Evolutionary conservation across 441 rosid genomes (phyloP).

Genomic region (Syzygium malaccense): DNA sequence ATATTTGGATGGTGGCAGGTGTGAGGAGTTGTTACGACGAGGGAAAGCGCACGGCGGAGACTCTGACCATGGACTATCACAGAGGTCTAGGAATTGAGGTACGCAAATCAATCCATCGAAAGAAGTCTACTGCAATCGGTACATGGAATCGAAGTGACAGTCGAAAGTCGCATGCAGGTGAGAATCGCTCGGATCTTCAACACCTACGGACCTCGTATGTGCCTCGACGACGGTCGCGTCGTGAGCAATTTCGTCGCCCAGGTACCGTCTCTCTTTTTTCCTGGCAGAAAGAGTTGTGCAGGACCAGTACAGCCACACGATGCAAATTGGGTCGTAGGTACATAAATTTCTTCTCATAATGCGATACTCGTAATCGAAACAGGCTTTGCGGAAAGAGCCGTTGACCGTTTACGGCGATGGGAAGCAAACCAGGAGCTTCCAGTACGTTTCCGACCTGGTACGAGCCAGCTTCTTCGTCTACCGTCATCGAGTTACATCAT

Average conservation of each 20-base stretch:
- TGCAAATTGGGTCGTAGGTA: too few relatives aligned
- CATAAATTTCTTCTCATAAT: not conserved
- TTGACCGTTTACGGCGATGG: not conserved
- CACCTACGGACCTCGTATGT: not conserved
- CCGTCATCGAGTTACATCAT: not conserved
- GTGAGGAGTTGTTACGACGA: slow-evolving; percentile 5
- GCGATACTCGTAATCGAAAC: not conserved
- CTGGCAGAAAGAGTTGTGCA: not conserved
- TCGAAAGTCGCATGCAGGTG: not conserved
- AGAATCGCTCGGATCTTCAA: not conserved
- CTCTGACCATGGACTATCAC: slow-evolving; percentile 6
- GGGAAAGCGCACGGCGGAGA: slow-evolving; percentile 9
- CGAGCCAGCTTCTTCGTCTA: not conserved
- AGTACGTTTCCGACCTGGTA: slow-evolving; percentile 2
- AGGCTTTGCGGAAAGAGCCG: not conserved
- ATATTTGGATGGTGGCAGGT: not conserved
- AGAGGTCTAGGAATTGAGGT: slow-evolving; percentile 4
- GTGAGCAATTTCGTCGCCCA: not conserved
- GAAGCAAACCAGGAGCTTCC: slow-evolving; percentile 5
- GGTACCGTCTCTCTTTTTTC: not conserved
- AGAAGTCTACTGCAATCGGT: rapidly evolving
- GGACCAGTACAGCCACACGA: not conserved
- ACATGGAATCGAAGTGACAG: not conserved
- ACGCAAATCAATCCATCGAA: not conserved
- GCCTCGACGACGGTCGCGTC: not conserved